These are phyloP conservation scores for Podospora sp. DNA, from an alignment of 495 filamentous ascomycete species.

Conservation along the genomic window DNA sequence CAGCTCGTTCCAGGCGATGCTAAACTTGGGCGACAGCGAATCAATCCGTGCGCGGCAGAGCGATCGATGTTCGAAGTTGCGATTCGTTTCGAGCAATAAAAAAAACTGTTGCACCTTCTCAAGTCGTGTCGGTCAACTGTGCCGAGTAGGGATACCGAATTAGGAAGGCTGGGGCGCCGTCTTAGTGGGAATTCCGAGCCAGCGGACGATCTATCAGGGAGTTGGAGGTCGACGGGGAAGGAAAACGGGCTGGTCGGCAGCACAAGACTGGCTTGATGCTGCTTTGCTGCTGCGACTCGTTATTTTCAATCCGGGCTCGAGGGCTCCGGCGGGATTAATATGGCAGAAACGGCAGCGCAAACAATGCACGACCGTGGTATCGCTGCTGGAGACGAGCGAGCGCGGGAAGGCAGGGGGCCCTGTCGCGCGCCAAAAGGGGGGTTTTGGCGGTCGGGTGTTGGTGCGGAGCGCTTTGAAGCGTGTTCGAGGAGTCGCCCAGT, in stretches of 20 bases:
- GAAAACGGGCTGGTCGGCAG: background rate
- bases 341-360: slow-evolving; percentile 25
- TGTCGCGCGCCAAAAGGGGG: slow-evolving; percentile 37
- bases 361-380: slow-evolving; percentile 18
- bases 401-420: slow-evolving; percentile 12
- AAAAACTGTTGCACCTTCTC: slow-evolving; percentile 21
- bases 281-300: slow-evolving; percentile 24
- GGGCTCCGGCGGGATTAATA: slow-evolving; percentile 40
- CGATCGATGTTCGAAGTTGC: background rate
- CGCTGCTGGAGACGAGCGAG: slow-evolving; percentile 2
- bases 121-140: slow-evolving; percentile 18
- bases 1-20: background rate
- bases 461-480: slow-evolving; percentile 25
- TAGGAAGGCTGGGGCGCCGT: slow-evolving; percentile 17
- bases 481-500: slow-evolving; percentile 45
- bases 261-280: slow-evolving; percentile 14
- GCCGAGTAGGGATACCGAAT: slow-evolving; percentile 21
- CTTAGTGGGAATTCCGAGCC: slow-evolving; percentile 22
- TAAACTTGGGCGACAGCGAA: background rate
- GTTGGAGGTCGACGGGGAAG: background rate
- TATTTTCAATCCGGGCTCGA: slow-evolving; percentile 34
- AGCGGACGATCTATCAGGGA: slow-evolving; percentile 22
- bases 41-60: slow-evolving; percentile 13
- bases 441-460: slow-evolving; percentile 21
- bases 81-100: background rate